Evolutionary conservation across 1,139 yeast species (phyloP), one percentile per base, ranked within the genome.

Genomic region (Torulaspora globosa): DNA sequence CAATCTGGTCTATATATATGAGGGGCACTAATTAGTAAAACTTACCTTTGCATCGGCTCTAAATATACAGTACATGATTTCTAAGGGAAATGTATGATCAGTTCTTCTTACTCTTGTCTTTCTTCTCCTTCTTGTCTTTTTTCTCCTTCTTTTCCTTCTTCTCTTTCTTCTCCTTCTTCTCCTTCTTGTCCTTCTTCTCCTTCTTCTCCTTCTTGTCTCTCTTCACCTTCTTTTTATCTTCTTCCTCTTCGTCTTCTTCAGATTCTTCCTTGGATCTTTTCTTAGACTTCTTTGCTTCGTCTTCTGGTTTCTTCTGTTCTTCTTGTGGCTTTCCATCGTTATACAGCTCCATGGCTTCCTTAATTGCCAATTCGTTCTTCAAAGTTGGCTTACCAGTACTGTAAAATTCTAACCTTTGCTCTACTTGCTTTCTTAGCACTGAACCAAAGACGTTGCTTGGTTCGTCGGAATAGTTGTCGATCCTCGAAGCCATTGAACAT

Each of bases 401-500:
- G 76, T 89, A 94, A 68, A 92, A 92, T 71, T 81, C 85, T 63
- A 92, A 79, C 74, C 98, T 87, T 71, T 94, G 97, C 75, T 92
- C 98, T 58, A 92, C 97, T 77, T 92, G 98, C 70, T 86, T 80
- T 78, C 88, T 89, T 70, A 94, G 80, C 50, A 88, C 82, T 63
- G 80, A 78, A 69, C 98, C 99, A 65, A 92, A 94, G 48, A 81
- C 88, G 56, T 84, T 84, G 39, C 84, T 73, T 67, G 92, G 90
- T 67, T 83, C 89, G 64, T 84, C 94, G 49, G 89, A 81, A 72
- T 87, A 92, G 75, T 89, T 89, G 74, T 92, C 99, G 63, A 92
- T 90, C 79, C 98, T 87, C 42, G 96, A 88, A 54, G 98, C 98
- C 73, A 92, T 92, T 36, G 98, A 85, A 79, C 97, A 90, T 74